phyloP scores from a whole-genome alignment of 2,329 filamentous ascomycete species.

The Teratosphaeriaceae sp. region DNA sequence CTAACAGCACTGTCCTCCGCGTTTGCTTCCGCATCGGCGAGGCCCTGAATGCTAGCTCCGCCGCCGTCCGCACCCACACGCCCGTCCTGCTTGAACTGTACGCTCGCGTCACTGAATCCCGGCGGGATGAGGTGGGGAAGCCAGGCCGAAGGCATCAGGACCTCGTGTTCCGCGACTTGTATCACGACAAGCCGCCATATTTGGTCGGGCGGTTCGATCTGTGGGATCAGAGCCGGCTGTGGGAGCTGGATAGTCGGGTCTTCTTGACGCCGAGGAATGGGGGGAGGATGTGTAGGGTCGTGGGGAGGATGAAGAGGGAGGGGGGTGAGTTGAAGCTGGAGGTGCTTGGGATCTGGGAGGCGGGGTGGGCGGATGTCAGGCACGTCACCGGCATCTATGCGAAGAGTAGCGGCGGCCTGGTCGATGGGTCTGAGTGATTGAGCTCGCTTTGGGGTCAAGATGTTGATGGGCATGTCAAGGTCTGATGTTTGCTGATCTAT shows the following conservation, averaged over 20 bases:
- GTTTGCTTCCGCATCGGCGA: conserved; percentile 61
- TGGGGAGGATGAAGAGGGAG: conserved; percentile 44
- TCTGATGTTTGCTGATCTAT: too few species aligned
- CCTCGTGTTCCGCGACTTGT: conserved; percentile 59
- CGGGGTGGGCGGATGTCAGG: conserved; percentile 48
- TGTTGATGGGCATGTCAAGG: too few species aligned
- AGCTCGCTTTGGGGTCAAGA: too few species aligned
- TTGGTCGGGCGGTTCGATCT: conserved; percentile 41
- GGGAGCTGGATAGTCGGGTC: conserved; percentile 37
- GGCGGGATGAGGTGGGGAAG: conserved; percentile 43
- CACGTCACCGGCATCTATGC: conserved; percentile 41
- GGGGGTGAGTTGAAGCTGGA: conserved; percentile 38
- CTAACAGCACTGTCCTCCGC: conserved; percentile 42
- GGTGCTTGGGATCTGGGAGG: conserved; percentile 47
- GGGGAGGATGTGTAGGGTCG: conserved; percentile 39
- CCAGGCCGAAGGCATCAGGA: conserved; percentile 47
- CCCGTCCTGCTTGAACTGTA: conserved; percentile 55
- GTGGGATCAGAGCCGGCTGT: conserved; percentile 40
- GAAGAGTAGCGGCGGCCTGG: conserved; percentile 2
- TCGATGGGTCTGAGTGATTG: too few species aligned
- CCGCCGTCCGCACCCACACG: conserved; percentile 42
- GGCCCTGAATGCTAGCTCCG: conserved; percentile 46
- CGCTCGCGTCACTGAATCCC: conserved; percentile 53
- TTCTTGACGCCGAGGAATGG: conserved; percentile 32
- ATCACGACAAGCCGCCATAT: conserved; percentile 52